Percentiles rank a stretch among this genome's conserved stretches.
Evolutionary conservation across 1,284 basidiomycete genomes (phyloP).

Genomic region (Ceratobasidium papillatum): DNA sequence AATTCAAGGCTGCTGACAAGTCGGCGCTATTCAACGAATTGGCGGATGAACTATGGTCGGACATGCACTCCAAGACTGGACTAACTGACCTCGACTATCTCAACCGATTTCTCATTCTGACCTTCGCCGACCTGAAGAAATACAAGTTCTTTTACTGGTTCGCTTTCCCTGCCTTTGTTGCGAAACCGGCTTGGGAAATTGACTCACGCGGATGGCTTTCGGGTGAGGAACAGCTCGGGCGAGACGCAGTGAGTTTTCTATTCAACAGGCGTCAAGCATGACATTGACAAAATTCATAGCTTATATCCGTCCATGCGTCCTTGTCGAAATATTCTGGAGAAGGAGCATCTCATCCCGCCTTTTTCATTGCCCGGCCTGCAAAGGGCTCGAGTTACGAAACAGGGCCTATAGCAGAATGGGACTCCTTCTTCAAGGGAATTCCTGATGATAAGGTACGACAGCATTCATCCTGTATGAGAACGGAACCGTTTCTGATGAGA

Average conservation of each 20-base stretch:
- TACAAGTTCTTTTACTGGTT: conserved; percentile 99
- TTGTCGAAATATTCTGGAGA: conserved; percentile 8
- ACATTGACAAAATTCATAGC: not conserved
- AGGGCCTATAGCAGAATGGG: conserved; percentile 65
- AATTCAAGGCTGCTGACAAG: conserved; percentile 93
- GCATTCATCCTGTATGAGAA: no score
- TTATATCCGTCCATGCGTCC: conserved; percentile 28
- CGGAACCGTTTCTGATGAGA: no score
- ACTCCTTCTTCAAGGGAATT: conserved; percentile 61
- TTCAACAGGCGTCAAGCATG: not conserved
- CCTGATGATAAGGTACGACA: conserved; percentile 56
- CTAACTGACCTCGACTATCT: conserved; percentile 59
- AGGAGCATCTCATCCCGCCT: conserved; percentile 52
- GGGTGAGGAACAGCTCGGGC: conserved; percentile 55
- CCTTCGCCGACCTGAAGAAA: conserved; percentile 97
- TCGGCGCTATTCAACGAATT: conserved; percentile 78
- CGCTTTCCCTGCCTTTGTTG: conserved; percentile 89
- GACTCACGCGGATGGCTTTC: conserved; percentile 63
- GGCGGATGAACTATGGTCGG: conserved; percentile 57
- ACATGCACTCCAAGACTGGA: conserved; percentile 29
- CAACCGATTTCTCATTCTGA: conserved; percentile 86
- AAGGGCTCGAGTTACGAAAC: conserved; percentile 51
- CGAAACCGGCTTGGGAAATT: conserved; percentile 89
- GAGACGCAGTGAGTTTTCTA: conserved; percentile 53
- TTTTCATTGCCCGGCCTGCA: conserved; percentile 65